phyloP scores from a whole-genome alignment of 2,329 filamentous ascomycete species.

The Coniella lustricola region DNA sequence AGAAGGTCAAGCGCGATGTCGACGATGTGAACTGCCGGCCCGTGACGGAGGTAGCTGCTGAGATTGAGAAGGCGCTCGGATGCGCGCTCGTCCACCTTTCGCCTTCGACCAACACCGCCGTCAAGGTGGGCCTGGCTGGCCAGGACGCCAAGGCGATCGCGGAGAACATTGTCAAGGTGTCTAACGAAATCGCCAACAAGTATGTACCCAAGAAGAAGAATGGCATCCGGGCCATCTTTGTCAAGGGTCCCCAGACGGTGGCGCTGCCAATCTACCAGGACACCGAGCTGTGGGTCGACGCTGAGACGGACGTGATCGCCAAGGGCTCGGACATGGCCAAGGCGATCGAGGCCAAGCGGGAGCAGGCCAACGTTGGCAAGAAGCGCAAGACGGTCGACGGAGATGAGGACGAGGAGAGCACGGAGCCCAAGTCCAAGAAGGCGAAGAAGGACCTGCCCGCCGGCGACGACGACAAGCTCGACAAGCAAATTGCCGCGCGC shows the following conservation, averaged over 20 bases:
- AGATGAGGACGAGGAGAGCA: conserved; percentile 15
- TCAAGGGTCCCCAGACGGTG: conserved; percentile 85
- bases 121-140: conserved; percentile 70
- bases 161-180: conserved; percentile 72
- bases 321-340: conserved; percentile 42
- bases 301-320: conserved; percentile 63
- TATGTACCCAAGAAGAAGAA: conserved; percentile 82
- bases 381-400: conserved; percentile 48
- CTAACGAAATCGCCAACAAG: conserved; percentile 63
- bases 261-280: conserved; percentile 93
- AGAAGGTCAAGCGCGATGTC: conserved; percentile 47
- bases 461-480: conserved; percentile 45
- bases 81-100: conserved; percentile 76
- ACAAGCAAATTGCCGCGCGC: conserved; percentile 53
- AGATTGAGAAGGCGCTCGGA: conserved; percentile 71
- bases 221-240: conserved; percentile 74
- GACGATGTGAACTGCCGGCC: conserved; percentile 39
- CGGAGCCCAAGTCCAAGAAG: conserved; percentile 21
- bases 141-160: conserved; percentile 70
- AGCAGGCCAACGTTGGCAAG: conserved; percentile 58
- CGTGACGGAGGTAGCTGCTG: conserved; percentile 63
- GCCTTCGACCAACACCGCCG: conserved; percentile 69
- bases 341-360: conserved; percentile 31
- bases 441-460: conserved; percentile 27
- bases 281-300: conserved; percentile 82